Evolutionary conservation across 768 basidiomycete species (phyloP).

Genomic region (Roridomyces roridus): DNA sequence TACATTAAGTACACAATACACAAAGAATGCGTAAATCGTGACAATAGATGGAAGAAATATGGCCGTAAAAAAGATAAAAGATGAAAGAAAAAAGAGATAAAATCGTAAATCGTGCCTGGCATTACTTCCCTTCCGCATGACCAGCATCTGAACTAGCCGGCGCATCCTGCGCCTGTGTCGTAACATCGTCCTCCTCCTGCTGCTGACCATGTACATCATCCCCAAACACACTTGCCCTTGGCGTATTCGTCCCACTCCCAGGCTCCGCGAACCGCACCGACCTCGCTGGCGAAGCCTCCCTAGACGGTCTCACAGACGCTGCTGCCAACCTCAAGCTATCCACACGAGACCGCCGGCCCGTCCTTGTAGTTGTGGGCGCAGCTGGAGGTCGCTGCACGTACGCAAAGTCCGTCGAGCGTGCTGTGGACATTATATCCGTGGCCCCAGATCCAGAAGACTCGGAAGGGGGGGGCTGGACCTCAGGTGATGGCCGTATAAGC

Average conservation of each 20-base stretch:
- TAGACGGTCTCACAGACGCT: slow-evolving; percentile 11
- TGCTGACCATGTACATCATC: background rate
- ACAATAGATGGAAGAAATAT: too few relatives aligned
- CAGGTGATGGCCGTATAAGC: too few relatives aligned
- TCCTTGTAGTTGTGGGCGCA: slow-evolving; percentile 1
- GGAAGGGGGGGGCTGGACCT: slow-evolving; percentile 7
- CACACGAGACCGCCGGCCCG: slow-evolving; percentile 23
- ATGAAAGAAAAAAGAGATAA: too few relatives aligned
- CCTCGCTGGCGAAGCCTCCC: slow-evolving; percentile 35
- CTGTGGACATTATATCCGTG: background rate
- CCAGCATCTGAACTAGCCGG: background rate
- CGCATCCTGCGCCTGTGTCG: background rate
- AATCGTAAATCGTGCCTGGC: too few relatives aligned
- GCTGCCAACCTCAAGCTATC: slow-evolving; percentile 20
- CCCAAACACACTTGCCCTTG: slow-evolving; percentile 13
- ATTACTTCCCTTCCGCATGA: too few relatives aligned
- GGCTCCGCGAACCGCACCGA: slow-evolving; percentile 37
- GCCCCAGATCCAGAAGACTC: background rate
- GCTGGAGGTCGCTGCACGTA: background rate
- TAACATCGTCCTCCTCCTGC: background rate
- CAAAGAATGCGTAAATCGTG: too few relatives aligned
- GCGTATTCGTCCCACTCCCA: slow-evolving; percentile 27
- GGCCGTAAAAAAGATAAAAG: too few relatives aligned
- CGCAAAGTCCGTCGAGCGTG: slow-evolving; percentile 18
- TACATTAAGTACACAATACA: too few relatives aligned